Base-by-base conservation (phyloP, 441 rosid species). In the Bruguiera hainesii region DNA sequence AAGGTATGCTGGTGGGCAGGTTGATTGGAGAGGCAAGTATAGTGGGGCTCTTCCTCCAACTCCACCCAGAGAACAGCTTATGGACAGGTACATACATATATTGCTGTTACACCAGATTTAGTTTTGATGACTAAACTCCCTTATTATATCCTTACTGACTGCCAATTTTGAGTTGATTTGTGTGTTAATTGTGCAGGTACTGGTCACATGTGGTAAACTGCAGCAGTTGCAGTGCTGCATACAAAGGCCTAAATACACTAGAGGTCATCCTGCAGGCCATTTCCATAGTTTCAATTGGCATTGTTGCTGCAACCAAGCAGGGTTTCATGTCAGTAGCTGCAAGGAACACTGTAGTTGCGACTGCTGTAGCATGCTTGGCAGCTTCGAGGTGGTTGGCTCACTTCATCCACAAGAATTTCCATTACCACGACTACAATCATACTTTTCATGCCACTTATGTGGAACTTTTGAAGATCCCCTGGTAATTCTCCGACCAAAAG, bases 161-260 rank as follows among this genome's bases (percentile, higher is more conserved):
- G 48, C 3, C 48, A 42, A 42, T 13, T 26, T 26, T 13, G 16
- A 55, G 13, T 55, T 55, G 9, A 15, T 23, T 20, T 55, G 18
- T 26, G 25, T 23, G 26, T 26, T 55, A 26, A 20, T 55, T 26
- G 53, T 35, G 19, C 55, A 66, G 70, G 70, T 56, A 66, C 64
- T 56, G 78, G 76, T 71, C 81, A 20, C 78, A 78, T 57, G 76
- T 74, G 63, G 81, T 74, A 63, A 78, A 71, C 65, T 78, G 81
- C 71, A 65, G 69, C 63, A 78, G 81, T 48, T 78, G 81, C 64
- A 71, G 48, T 25, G 48, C 48, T 35, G 81, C 76, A 21, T 60
- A 78, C 64, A 71, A 33, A 33, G 37, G 37, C 10, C 37, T 33
- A 8, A 33, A 33, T 33, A 8, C 37, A 33, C 10, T 33, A 7